Evolutionary conservation across 306 rosid species (phyloP).

Genomic region (Cajanus cajan): DNA sequence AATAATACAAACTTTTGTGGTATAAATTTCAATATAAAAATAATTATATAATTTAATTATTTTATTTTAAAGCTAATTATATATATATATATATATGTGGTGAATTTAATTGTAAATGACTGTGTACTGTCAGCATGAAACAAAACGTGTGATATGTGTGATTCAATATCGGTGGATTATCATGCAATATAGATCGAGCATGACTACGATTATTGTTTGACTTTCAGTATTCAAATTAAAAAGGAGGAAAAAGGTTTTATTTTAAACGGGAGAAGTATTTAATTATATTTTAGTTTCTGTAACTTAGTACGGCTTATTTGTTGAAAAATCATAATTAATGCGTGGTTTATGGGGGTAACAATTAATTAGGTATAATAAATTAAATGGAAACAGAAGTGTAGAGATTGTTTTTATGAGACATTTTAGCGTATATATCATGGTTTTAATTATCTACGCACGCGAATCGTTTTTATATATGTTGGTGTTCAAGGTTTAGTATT

Average conservation of each 20-base stretch:
- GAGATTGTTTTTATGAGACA: neutral
- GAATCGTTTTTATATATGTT: neutral
- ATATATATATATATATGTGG: too few species aligned
- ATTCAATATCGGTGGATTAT: neutral
- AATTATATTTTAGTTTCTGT: neutral
- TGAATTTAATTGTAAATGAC: neutral
- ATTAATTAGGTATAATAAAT: neutral
- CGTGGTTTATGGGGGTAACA: neutral
- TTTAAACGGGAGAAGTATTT: neutral
- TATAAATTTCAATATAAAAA: too few species aligned
- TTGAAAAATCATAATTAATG: neutral
- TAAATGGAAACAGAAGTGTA: neutral
- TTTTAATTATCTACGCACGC: neutral
- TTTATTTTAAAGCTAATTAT: neutral
- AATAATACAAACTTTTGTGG: neutral
- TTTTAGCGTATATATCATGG: neutral
- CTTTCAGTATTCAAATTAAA: neutral
- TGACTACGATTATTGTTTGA: neutral
- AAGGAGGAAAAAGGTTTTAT: neutral
- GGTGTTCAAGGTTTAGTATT: neutral
- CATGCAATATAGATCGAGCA: neutral
- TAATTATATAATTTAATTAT: too few species aligned
- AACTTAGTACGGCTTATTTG: too few species aligned
- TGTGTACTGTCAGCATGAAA: neutral
- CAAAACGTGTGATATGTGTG: neutral